phyloP scores from a whole-genome alignment of 805 yeast genomes.

The Debaryomyces castellii region DNA sequence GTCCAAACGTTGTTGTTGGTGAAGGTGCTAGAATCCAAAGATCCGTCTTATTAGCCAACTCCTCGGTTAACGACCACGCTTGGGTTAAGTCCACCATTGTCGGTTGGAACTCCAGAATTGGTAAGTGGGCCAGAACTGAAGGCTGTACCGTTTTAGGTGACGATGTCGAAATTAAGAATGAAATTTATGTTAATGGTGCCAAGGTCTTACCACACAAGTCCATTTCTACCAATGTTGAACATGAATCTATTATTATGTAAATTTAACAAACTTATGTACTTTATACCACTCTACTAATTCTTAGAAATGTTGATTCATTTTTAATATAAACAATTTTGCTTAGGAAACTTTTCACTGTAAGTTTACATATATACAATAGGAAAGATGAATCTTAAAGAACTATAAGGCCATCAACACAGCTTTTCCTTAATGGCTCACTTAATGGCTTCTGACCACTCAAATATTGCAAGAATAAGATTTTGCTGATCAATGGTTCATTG shows the following conservation, averaged over 20 bases:
- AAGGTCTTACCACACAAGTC: slow-evolving; percentile 98
- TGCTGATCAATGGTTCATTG: slow-evolving; percentile 58
- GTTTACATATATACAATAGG: background rate
- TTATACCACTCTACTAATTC: slow-evolving; percentile 2
- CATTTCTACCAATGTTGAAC: slow-evolving; percentile 93
- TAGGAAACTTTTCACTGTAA: background rate
- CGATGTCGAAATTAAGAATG: slow-evolving; percentile 97
- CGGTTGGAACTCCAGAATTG: slow-evolving; percentile 98
- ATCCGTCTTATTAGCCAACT: slow-evolving; percentile 88
- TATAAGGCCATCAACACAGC: slow-evolving; percentile 37
- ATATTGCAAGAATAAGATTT: slow-evolving; percentile 73
- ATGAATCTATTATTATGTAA: slow-evolving; percentile 97
- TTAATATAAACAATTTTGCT: slow-evolving; percentile 1
- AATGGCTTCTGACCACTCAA: slow-evolving; percentile 68
- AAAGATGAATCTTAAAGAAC: slow-evolving; percentile 3
- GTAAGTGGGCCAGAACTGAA: slow-evolving; percentile 98
- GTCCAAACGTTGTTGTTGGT: slow-evolving; percentile 94
- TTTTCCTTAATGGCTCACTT: slow-evolving; percentile 51
- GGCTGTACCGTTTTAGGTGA: slow-evolving; percentile 98
- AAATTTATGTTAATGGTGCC: slow-evolving; percentile 98
- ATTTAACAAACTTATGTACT: background rate
- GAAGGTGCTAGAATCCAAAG: slow-evolving; percentile 98
- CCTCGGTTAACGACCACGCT: slow-evolving; percentile 94
- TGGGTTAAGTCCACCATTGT: slow-evolving; percentile 97
- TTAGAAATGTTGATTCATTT: slow-evolving; percentile 1